Percentiles rank a stretch among this genome's conserved stretches.
phyloP scores from a whole-genome alignment of 805 yeast genomes.

The Jamesozyma jinghongensis region DNA sequence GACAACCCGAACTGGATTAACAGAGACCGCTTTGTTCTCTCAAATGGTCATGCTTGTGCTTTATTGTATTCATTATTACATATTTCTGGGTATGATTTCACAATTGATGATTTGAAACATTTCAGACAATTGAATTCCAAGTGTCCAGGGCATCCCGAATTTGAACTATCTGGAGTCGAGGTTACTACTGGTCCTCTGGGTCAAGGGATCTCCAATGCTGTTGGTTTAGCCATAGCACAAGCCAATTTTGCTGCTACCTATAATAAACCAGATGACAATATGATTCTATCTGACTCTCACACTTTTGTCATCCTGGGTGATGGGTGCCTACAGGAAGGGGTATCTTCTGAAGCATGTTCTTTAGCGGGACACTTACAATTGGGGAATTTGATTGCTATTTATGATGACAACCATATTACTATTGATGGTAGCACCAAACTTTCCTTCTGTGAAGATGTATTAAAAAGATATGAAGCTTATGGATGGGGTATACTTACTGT shows the following conservation, averaged over 20 bases:
- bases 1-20: constrained; percentile 85
- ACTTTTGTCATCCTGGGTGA: constrained; percentile 84
- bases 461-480: constrained; percentile 76
- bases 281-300: constrained; percentile 60
- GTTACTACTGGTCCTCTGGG: constrained; percentile 99
- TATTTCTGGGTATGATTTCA: constrained; percentile 65
- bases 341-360: constrained; percentile 87
- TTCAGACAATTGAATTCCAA: constrained; percentile 87
- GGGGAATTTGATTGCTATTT: constrained; percentile 86
- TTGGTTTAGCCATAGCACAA: constrained; percentile 94
- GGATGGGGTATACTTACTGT: constrained; percentile 88
- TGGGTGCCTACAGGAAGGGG: constrained; percentile 98
- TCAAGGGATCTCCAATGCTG: constrained; percentile 94
- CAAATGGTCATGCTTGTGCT: constrained; percentile 97
- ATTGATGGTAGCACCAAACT: constrained; percentile 88
- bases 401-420: constrained; percentile 95
- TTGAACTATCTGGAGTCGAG: constrained; percentile 84
- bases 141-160: constrained; percentile 98
- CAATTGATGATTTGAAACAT: constrained; percentile 77
- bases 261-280: constrained; percentile 59
- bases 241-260: constrained; percentile 83
- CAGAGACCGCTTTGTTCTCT: constrained; percentile 90
- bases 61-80: constrained; percentile 78
- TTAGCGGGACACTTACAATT: constrained; percentile 93
- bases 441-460: constrained; percentile 91